Evolutionary conservation across 176 grass and related monocot genomes (phyloP), one percentile per base, ranked within the genome.

Genomic region (Hyparrhenia diplandra): DNA sequence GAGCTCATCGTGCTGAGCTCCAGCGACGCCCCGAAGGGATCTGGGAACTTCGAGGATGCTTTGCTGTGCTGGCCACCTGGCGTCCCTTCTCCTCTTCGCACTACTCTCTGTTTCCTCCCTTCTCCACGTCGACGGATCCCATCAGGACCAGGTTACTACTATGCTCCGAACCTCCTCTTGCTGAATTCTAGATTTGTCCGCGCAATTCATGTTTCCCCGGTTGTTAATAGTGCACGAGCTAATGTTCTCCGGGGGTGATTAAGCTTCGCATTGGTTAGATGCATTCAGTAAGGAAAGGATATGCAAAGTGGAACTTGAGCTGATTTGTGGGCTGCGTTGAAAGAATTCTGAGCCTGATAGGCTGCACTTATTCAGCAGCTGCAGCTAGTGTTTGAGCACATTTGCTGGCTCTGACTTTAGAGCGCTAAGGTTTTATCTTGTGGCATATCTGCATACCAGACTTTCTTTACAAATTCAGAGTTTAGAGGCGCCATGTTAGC

Each of bases 121-220:
- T 65, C 55, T 65, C 36, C 41, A 64, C n/a, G 87, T 57, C 34
- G n/a, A 45, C 10, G 71, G 31, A 76, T 81, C 82, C 8, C 64
- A 61, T 71, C 77, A 89, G 71, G 82, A 40, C 63, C 82, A 89
- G 71, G 87, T 89, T 89, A 64, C 63, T 36, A 46, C 35, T 13
- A 8, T 24, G 67, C 8, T 6, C 10, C 40, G 32, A 20, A 36
- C 14, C 14, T 34, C 32, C 13, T 60, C n/a, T 31, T 10, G 14
- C 27, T 42, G 61, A 57, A 61, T 37, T 88, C 29, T 51, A 73
- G 21, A 67, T 83, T 73, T 31, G 46, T 73, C 14, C 27, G 21
- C 45, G 35, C 74, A 36, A 27, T 67, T 77, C 67, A 57, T 66
- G 59, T 8, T 40, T 60, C 31, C 14, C 31, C 41, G 35, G 23